Evolutionary conservation across 768 basidiomycete genomes (phyloP).

Genomic region (Phaffia australis): DNA sequence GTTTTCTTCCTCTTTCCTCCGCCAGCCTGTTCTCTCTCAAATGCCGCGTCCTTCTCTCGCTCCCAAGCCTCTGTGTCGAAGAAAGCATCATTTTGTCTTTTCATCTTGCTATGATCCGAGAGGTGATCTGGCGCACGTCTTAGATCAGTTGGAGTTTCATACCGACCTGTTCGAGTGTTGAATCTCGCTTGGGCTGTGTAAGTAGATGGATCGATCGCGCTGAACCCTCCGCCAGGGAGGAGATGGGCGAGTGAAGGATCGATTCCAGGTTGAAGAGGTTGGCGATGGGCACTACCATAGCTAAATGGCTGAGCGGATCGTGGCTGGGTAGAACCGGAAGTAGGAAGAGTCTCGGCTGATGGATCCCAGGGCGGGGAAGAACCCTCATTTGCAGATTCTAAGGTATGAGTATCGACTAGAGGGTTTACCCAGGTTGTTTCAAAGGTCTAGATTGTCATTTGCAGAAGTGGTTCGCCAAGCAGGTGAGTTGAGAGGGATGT

Average conservation of each 20-base stretch:
- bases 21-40: constrained; percentile 10
- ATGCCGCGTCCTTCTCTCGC: constrained; percentile 17
- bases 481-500: not conserved
- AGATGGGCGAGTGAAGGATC: constrained; percentile 18
- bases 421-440: constrained; percentile 26
- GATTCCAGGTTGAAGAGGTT: not conserved
- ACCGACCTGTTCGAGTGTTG: constrained; percentile 18
- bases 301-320: not conserved
- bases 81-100: constrained; percentile 15
- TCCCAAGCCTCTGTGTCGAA: constrained; percentile 23
- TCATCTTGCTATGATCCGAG: constrained; percentile 7
- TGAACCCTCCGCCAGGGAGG: constrained; percentile 11
- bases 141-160: constrained; percentile 3
- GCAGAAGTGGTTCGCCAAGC: not conserved
- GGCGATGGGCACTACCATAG: not conserved
- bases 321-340: not conserved
- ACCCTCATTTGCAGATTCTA: not conserved
- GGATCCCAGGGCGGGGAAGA: constrained; percentile 22
- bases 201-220: constrained; percentile 4
- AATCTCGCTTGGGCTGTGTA: constrained; percentile 15
- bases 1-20: constrained; percentile 14
- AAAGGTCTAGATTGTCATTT: not conserved
- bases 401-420: constrained; percentile 9
- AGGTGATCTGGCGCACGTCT: constrained; percentile 18
- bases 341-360: constrained; percentile 16